These are phyloP conservation scores for Tetrastigma voinierianum DNA, from an alignment of 164 flowering plant genomes.

Conservation along the genomic window DNA sequence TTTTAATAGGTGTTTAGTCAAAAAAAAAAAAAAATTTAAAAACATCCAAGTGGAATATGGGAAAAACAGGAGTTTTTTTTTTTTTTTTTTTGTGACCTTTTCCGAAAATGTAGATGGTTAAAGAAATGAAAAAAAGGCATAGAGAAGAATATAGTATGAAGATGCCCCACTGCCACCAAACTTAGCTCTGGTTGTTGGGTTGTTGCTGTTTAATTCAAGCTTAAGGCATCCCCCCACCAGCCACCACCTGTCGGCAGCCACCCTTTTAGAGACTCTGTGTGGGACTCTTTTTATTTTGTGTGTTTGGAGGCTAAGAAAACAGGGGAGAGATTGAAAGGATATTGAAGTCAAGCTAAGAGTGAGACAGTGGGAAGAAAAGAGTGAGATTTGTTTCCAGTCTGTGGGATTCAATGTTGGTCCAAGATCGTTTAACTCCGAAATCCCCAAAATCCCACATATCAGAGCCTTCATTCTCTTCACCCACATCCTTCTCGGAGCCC, in stretches of 20 bases:
- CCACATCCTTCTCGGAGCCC: constrained; percentile 38
- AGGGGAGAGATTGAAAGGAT: not conserved
- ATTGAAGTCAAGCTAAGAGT: not conserved
- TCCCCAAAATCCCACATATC: constrained; percentile 40
- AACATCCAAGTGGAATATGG: too few relatives aligned
- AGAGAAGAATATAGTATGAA: too few relatives aligned
- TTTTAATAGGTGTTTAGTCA: too few relatives aligned
- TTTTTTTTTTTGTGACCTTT: too few relatives aligned
- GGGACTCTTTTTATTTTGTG: too few relatives aligned
- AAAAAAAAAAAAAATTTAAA: too few relatives aligned
- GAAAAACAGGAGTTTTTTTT: too few relatives aligned
- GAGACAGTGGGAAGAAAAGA: not conserved
- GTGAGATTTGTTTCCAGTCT: not conserved
- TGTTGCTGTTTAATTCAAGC: constrained; percentile 10
- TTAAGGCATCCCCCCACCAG: constrained; percentile 6
- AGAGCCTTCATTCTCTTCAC: constrained; percentile 17
- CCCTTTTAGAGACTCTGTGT: not conserved
- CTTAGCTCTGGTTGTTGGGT: not conserved
- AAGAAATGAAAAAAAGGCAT: too few relatives aligned
- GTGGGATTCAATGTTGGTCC: constrained; percentile 62
- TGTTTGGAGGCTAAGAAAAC: not conserved
- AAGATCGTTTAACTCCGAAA: constrained; percentile 59
- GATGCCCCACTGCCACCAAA: not conserved
- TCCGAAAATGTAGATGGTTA: too few relatives aligned
- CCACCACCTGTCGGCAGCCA: constrained; percentile 17